Percentiles rank a stretch among this genome's conserved stretches.
Conservation (phyloP, 1,284 basidiomycete genomes). For the Ceratorhiza oryzae-sativae region DNA sequence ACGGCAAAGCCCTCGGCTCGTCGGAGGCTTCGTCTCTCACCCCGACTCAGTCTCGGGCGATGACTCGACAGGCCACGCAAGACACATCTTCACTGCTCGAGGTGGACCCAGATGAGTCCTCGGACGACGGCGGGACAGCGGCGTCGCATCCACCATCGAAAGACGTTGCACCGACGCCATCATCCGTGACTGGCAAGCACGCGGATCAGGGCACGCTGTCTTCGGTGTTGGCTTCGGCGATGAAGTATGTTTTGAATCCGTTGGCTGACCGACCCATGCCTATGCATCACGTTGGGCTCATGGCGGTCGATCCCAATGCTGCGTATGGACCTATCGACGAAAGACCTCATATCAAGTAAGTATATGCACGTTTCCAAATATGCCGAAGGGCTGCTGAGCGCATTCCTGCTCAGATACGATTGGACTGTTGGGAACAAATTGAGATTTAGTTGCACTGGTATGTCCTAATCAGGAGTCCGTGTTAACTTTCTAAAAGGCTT, state of each 20-base stretch:
- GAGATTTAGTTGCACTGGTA: slow-evolving; percentile 70
- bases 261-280: slow-evolving; percentile 46
- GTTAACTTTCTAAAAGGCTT: too few relatives aligned
- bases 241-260: slow-evolving; percentile 62
- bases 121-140: slow-evolving; percentile 17
- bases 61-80: background rate
- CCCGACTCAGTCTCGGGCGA: background rate
- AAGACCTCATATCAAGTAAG: slow-evolving; percentile 78
- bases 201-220: slow-evolving; percentile 55
- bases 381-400: background rate
- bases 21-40: slow-evolving; percentile 1
- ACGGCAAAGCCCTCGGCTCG: slow-evolving; percentile 27
- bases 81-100: background rate
- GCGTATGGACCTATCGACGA: slow-evolving; percentile 60
- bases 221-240: slow-evolving; percentile 61
- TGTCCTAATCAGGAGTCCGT: background rate
- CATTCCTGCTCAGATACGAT: slow-evolving; percentile 50
- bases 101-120: slow-evolving; percentile 19
- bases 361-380: slow-evolving; percentile 4
- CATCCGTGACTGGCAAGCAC: slow-evolving; percentile 12
- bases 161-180: slow-evolving; percentile 33
- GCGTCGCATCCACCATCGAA: slow-evolving; percentile 39
- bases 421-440: slow-evolving; percentile 75
- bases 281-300: slow-evolving; percentile 57
- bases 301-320: slow-evolving; percentile 52